Conservation (phyloP, 306 rosid species). For the Pyrus communis region DNA sequence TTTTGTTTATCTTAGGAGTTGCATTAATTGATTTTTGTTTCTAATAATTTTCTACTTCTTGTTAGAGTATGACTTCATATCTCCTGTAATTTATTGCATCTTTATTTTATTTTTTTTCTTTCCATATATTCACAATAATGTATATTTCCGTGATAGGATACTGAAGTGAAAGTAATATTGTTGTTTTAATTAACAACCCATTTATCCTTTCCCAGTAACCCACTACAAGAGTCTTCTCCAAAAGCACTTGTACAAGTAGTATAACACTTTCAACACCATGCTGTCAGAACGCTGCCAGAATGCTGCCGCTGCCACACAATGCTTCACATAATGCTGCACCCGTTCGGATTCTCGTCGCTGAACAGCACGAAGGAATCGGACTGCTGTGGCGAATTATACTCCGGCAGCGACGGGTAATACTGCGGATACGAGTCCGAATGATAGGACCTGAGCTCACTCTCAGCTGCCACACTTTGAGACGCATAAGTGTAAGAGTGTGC, state of each 20-base stretch:
- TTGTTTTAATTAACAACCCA: no score
- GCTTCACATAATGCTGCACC: constrained; percentile 48
- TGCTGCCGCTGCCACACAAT: no score
- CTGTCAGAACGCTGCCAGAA: no score
- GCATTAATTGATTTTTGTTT: no score
- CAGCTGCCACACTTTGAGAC: constrained; percentile 17
- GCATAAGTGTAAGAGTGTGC: constrained; percentile 8
- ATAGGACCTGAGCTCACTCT: constrained; percentile 17
- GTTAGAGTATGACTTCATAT: no score
- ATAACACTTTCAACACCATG: not conserved
- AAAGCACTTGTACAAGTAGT: constrained; percentile 28
- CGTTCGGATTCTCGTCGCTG: constrained; percentile 82
- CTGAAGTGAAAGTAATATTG: no score
- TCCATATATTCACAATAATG: no score
- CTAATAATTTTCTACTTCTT: no score
- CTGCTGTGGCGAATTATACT: constrained; percentile 8
- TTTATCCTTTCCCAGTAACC: not conserved
- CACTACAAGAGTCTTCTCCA: not conserved
- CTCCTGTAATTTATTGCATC: no score
- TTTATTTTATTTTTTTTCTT: no score
- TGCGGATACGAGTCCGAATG: constrained; percentile 13
- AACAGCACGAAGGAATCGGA: constrained; percentile 43
- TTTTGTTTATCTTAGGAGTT: no score
- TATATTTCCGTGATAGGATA: no score
- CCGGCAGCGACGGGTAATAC: not conserved